Evolutionary conservation across 768 basidiomycete species (phyloP), one percentile per base, ranked within the genome.

Genomic region (Candolleomyces eurysporus): DNA sequence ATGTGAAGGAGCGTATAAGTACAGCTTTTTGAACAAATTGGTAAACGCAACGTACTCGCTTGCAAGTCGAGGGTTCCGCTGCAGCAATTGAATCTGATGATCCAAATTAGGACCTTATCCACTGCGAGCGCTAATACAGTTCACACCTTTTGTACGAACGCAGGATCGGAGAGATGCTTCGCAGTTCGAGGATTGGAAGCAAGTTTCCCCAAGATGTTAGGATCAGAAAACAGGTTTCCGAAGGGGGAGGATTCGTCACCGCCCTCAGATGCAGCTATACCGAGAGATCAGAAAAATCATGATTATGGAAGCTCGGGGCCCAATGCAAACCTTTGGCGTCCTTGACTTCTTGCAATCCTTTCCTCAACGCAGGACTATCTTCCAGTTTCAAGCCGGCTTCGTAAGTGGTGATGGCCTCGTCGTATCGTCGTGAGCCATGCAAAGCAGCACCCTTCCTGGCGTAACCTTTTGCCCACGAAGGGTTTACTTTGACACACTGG

Each of bases 391-490:
- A 78, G 19, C 95, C 96, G 30, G 78, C 76, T 68, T 96, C 87
- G 74, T 96, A 96, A 8, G 89, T 86, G 59, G 83, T 79, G 65
- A 96, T 89, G 7, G 94, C 94, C 16, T 95, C 92, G 61, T 88
- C 90, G 68, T 85, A 96, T 71, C 82, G 79, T 61, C 82, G 80
- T 40, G 85, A 79, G 36, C 96, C 96, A 68, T 97, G 96, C 62
- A 97, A 76, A 30, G 96, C 96, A 53, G 96, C 95, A 50, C 96
- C 96, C 71, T 94, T 94, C 60, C 96, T 85, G 16, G 89, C 90
- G 76, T 89, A 94, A 6, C 95, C 94, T 72, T 98, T 98, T 30
- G 88, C 78, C 91, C 96, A 97, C 1, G 82, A 77, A 5, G 92
- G 86, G 66, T 89, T 92, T 61, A 90, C 78, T 68, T 84, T 82